Evolutionary conservation across 129 eudicot species (phyloP), one percentile per base, ranked within the genome.

Genomic region (Flaveria ramosissima): DNA sequence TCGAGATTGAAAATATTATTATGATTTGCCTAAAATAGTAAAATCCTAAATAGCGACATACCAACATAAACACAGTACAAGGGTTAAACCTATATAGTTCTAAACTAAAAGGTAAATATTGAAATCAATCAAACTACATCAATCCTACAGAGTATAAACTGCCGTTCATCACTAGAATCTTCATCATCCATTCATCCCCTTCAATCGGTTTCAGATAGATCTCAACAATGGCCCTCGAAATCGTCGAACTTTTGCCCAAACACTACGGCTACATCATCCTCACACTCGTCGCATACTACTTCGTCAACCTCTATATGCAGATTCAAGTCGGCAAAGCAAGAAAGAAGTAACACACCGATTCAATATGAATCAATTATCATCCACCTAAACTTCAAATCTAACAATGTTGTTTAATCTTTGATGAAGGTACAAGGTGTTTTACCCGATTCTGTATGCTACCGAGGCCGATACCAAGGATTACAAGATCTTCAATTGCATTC

Each of bases 401-500:
- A 24, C 20, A 12, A 24, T 36, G 7, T 52, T 72, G 7, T 5
- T 36, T 36, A 36, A 36, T 36, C 10, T 20, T 11, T 45, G 60
- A 56, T 69, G 27, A 10, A 94, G 97, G 97, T 94, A 94, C 74
- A 84, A 87, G 21, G 96, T 94, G 42, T 76, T 46, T 15, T 89
- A 88, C 59, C 97, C 98, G 2, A 80, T 84, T 7, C 82, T 94
- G 59, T 94, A 94, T 77, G 97, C 98, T 39, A 77, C 74, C 20
- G 98, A 94, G 83, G 83, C 97, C 39, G 98, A 94, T 65, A 89
- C 87, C 83, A 85, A 94, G 89, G 92, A 94, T 79, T 92, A 89
- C 53, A 91, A 91, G 87, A 75, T 91, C 92, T 94, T 87, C 71
- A 94, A 94, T 73, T 93, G 98, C 78, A 76, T 93, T 43, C 97